Conservation (phyloP, 257 asterid genomes). For the Solanum stenotomum region DNA sequence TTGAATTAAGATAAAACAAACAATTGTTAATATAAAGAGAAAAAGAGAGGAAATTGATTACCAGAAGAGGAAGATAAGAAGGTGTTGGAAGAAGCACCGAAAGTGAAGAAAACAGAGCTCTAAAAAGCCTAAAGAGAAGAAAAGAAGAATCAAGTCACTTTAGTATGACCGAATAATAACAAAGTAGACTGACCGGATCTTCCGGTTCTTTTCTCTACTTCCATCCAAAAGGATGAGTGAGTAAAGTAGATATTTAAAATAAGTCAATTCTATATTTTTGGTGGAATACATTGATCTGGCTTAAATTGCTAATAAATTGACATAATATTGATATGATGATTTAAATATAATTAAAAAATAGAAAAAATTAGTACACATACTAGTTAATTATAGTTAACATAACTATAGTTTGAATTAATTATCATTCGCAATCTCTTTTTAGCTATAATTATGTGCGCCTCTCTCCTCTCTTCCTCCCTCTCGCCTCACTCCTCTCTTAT, state of each 20-base stretch:
- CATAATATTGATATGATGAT: too few species aligned
- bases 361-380: too few species aligned
- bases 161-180: background rate
- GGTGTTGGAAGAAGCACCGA: conserved; percentile 35
- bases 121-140: background rate
- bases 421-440: background rate
- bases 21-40: background rate
- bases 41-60: background rate
- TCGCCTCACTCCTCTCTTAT: background rate
- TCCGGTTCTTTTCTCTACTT: background rate
- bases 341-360: too few species aligned
- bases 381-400: too few species aligned
- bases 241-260: too few species aligned
- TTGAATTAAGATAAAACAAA: background rate
- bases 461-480: too few species aligned
- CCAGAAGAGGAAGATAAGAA: conserved; percentile 31
- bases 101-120: conserved; percentile 10
- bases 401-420: too few species aligned
- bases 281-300: too few species aligned
- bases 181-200: background rate
- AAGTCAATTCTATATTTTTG: too few species aligned
- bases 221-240: background rate
- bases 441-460: background rate
- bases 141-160: conserved; percentile 12
- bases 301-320: too few species aligned